These are phyloP conservation scores for Perkinsus marinus DNA, from an alignment of 169 alveolate species.

Conservation along the genomic window DNA sequence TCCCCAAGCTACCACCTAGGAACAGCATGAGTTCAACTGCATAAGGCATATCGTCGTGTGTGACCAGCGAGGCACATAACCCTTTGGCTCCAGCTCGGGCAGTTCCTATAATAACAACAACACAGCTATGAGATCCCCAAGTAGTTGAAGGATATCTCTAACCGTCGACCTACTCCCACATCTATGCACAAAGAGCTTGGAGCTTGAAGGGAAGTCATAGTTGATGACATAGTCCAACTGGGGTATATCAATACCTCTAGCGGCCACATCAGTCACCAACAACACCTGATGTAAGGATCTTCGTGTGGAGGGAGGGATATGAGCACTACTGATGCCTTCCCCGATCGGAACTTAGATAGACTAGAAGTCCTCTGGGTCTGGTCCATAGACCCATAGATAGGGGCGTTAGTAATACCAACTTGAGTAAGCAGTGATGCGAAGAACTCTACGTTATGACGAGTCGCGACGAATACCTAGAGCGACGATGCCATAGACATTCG, in stretches of 20 bases:
- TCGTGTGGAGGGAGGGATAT: background rate
- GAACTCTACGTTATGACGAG: slow-evolving; percentile 78
- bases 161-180: slow-evolving; percentile 57
- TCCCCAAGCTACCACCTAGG: too few relatives aligned
- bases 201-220: slow-evolving; percentile 85
- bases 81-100: slow-evolving; percentile 82
- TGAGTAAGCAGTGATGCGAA: slow-evolving; percentile 37
- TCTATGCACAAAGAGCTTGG: slow-evolving; percentile 95
- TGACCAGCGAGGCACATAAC: slow-evolving; percentile 29
- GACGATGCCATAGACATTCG: too few relatives aligned
- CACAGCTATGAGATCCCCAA: background rate
- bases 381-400: slow-evolving; percentile 75
- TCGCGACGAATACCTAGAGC: slow-evolving; percentile 58
- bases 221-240: slow-evolving; percentile 74
- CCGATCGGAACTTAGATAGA: background rate
- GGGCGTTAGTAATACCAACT: slow-evolving; percentile 32
- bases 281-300: slow-evolving; percentile 29
- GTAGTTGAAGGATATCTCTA: background rate
- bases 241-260: slow-evolving; percentile 96
- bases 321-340: background rate
- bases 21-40: slow-evolving; percentile 40
- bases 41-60: slow-evolving; percentile 46
- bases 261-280: slow-evolving; percentile 97
- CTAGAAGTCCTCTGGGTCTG: slow-evolving; percentile 44
- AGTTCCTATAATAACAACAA: slow-evolving; percentile 48